A percentile compares a stretch with the other conserved stretches of the same genome.
Evolutionary conservation across 306 rosid genomes (phyloP).

Genomic region (Prunus dulcis): DNA sequence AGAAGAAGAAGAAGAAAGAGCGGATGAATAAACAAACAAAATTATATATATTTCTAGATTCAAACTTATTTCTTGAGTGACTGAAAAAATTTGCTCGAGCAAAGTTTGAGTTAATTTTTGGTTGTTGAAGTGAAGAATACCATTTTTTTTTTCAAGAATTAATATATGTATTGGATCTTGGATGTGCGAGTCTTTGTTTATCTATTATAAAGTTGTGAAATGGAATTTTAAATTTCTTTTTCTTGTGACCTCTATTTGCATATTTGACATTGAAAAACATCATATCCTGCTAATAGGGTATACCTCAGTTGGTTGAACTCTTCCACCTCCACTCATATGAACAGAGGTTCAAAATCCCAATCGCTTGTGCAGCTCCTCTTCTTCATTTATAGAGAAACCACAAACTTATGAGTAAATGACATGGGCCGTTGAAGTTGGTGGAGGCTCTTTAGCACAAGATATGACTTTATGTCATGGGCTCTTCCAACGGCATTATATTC

Average conservation of each 20-base stretch:
- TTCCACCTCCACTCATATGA: too few relatives aligned
- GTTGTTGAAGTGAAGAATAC: neutral
- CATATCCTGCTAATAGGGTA: rapidly evolving
- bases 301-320: too few relatives aligned
- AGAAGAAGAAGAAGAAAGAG: constrained; percentile 13
- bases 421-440: too few relatives aligned
- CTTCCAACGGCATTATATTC: too few relatives aligned
- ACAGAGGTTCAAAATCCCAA: too few relatives aligned
- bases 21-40: constrained; percentile 29
- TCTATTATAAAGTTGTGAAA: neutral
- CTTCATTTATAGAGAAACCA: too few relatives aligned
- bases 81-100: constrained; percentile 26
- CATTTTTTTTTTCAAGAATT: neutral
- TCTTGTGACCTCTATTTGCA: neutral
- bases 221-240: neutral
- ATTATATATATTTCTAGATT: neutral
- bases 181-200: constrained; percentile 2
- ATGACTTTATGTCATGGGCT: too few relatives aligned
- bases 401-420: too few relatives aligned
- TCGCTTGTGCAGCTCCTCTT: too few relatives aligned
- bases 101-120: constrained; percentile 30
- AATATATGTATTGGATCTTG: constrained; percentile 6
- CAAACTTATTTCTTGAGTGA: constrained; percentile 23
- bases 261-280: neutral
- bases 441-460: too few relatives aligned